Conservation (phyloP, 257 asterid genomes). For the Salvia splendens region DNA sequence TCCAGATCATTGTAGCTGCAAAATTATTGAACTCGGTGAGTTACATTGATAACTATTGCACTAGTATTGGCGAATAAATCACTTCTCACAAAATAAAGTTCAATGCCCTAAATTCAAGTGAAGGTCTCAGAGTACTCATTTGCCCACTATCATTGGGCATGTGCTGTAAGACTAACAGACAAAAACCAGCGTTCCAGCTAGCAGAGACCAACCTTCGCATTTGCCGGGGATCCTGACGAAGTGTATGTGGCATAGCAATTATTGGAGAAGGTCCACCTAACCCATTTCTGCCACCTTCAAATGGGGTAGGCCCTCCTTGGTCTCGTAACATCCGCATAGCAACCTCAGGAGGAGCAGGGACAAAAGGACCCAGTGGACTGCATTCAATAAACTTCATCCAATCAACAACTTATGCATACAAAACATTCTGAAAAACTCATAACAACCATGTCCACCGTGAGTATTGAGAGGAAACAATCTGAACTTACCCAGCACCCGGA, state of each 20-base stretch:
- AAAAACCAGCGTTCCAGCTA: neutral
- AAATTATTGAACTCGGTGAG: constrained; percentile 25
- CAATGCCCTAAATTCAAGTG: neutral
- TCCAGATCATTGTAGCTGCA: constrained; percentile 97
- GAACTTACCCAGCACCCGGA: constrained; percentile 97
- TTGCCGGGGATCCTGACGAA: constrained; percentile 94
- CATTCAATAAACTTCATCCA: constrained; percentile 32
- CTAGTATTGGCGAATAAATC: too few species aligned
- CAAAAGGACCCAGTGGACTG: constrained; percentile 97
- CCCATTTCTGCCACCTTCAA: constrained; percentile 84
- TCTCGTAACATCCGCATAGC: constrained; percentile 98
- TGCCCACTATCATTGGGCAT: too few species aligned
- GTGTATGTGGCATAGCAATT: constrained; percentile 71
- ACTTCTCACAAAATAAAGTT: neutral
- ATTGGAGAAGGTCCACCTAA: constrained; percentile 68
- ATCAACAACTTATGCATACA: constrained; percentile 17
- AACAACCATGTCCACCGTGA: constrained; percentile 8
- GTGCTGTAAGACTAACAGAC: too few species aligned
- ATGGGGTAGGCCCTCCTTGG: constrained; percentile 88
- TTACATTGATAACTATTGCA: neutral
- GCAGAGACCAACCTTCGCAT: constrained; percentile 63
- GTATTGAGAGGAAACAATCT: neutral
- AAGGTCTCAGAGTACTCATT: neutral
- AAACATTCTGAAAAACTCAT: neutral
- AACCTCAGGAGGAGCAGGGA: constrained; percentile 99